phyloP scores from a whole-genome alignment of 306 rosid genomes.

The Dalbergia oliveri region DNA sequence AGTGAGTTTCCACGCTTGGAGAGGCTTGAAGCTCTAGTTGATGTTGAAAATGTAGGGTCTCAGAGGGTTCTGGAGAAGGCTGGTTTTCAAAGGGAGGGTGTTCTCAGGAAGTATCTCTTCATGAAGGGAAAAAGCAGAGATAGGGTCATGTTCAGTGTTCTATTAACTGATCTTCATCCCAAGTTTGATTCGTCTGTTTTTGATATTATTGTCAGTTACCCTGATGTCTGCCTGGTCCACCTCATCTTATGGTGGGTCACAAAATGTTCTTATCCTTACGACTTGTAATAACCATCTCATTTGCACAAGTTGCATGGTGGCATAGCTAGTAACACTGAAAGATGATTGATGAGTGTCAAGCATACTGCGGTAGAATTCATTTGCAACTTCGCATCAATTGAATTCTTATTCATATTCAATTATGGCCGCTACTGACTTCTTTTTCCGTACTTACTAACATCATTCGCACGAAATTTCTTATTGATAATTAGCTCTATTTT shows the following conservation, averaged over 20 bases:
- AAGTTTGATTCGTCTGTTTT: neutral
- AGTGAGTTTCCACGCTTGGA: slow-evolving; percentile 62
- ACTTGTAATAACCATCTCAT: neutral
- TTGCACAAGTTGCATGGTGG: too few relatives aligned
- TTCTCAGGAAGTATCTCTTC: slow-evolving; percentile 57
- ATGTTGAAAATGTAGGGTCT: slow-evolving; percentile 70
- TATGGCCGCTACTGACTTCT: neutral
- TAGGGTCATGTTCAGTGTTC: slow-evolving; percentile 60
- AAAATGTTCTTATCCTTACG: neutral
- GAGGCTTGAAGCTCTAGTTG: slow-evolving; percentile 81
- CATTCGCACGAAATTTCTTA: too few relatives aligned
- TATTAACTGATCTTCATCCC: slow-evolving; percentile 47
- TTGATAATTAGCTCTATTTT: neutral
- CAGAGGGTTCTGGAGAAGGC: slow-evolving; percentile 75
- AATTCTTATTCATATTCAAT: neutral
- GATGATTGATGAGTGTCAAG: neutral
- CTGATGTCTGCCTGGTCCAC: too few relatives aligned
- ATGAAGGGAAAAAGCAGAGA: slow-evolving; percentile 63
- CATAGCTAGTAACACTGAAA: neutral
- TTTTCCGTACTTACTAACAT: neutral
- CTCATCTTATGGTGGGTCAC: neutral
- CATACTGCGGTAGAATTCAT: neutral
- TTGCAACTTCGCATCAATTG: slow-evolving; percentile 1
- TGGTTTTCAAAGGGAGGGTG: slow-evolving; percentile 76
- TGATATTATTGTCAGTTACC: neutral